A percentile compares a stretch with the other conserved stretches of the same genome.
These are phyloP conservation scores for Tolypocladium cylindrosporum DNA, from an alignment of 2,329 filamentous ascomycete species.

Conservation along the genomic window DNA sequence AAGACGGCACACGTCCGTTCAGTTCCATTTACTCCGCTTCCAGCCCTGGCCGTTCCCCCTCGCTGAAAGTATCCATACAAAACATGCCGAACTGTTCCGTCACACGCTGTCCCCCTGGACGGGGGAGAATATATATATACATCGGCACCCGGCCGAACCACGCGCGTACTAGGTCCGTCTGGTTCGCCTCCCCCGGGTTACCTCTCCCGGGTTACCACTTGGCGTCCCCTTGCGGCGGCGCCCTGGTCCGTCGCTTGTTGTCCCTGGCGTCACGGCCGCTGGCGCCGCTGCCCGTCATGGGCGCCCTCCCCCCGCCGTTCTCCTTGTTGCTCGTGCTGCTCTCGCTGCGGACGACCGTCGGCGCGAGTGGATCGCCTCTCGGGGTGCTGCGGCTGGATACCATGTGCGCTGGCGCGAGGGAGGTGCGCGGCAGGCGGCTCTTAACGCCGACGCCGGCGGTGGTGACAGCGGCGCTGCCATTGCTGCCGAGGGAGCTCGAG, in stretches of 20 bases:
- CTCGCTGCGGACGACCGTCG: conserved; percentile 24
- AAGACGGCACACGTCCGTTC: background rate
- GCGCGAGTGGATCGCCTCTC: conserved; percentile 8
- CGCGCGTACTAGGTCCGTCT: background rate
- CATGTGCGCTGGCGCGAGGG: conserved; percentile 13
- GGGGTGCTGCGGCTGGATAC: conserved; percentile 11
- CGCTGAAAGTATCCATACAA: background rate
- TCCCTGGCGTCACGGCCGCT: background rate
- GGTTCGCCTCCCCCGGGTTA: no score
- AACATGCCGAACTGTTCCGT: background rate
- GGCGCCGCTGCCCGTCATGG: background rate
- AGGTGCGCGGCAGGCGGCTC: conserved; percentile 30
- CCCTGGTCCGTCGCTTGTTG: conserved; percentile 1
- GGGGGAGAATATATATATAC: background rate
- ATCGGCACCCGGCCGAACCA: background rate
- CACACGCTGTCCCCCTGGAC: background rate
- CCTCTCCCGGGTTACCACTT: background rate
- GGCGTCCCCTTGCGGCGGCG: background rate
- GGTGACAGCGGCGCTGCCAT: conserved; percentile 2
- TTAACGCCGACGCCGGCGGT: conserved; percentile 12
- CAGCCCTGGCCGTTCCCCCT: background rate
- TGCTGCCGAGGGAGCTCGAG: conserved; percentile 15
- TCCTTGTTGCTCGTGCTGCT: conserved; percentile 31
- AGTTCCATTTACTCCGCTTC: background rate
- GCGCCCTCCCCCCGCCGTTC: conserved; percentile 11